These are phyloP conservation scores for Dactylellina drechsleri DNA, from an alignment of 2,329 filamentous ascomycete species.

Conservation along the genomic window DNA sequence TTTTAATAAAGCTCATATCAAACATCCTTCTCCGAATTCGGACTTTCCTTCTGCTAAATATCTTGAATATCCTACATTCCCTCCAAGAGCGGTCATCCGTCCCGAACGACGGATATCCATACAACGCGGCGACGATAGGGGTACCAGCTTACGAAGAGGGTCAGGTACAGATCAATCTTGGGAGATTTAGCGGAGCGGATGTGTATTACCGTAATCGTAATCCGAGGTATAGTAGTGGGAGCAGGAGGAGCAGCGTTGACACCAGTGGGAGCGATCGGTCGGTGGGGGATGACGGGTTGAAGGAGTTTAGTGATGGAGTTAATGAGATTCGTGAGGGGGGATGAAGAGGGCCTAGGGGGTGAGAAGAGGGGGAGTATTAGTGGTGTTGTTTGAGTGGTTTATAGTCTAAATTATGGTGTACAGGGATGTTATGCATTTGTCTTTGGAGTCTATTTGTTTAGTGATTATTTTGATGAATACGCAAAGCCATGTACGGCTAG, in stretches of 20 bases:
- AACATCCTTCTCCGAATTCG: background rate
- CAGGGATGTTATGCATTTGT: background rate
- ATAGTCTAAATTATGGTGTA: no score
- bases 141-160: conserved; percentile 33
- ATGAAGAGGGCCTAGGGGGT: background rate
- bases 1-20: background rate
- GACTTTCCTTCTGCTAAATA: conserved; percentile 1
- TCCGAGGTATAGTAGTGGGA: background rate
- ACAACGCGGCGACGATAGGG: conserved; percentile 25
- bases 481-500: no score
- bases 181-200: conserved; percentile 26
- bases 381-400: conserved; percentile 18
- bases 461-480: background rate
- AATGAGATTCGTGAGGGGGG: background rate
- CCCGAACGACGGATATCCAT: conserved; percentile 12
- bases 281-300: conserved; percentile 18
- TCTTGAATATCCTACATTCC: background rate
- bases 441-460: background rate
- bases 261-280: conserved; percentile 6
- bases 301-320: conserved; percentile 24
- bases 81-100: conserved; percentile 11
- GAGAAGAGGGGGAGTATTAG: conserved; percentile 37
- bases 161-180: background rate
- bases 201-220: conserved; percentile 2
- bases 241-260: conserved; percentile 10